Base-by-base conservation (phyloP, 2,329 filamentous ascomycete species). In the Piedraia hortae region DNA sequence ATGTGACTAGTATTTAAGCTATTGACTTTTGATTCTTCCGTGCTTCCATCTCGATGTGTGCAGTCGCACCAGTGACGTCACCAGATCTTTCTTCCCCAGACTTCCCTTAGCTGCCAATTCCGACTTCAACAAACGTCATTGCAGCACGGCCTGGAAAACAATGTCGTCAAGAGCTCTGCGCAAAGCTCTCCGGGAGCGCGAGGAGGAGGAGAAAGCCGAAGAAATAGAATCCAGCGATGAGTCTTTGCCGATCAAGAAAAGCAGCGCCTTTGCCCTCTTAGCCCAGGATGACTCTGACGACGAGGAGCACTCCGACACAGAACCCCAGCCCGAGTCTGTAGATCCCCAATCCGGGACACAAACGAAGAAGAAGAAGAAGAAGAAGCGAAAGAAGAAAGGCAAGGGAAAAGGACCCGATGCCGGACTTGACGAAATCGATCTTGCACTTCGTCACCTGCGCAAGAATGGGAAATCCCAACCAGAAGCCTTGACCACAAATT, bases 141-240 rank as follows among this genome's bases (percentile, higher is more conserved):
- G n/a, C n/a, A n/a, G n/a, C n/a, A n/a, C n/a, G n/a, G n/a, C n/a
- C n/a, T n/a, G n/a, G n/a, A n/a, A 17, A 17, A 7, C 7, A 17
- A 70, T 71, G 64, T 69, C 64, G 19, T 62, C 62, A 10, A 56
- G 65, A 31, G 63, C 64, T n/a, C 44, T 71, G 24, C 54, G 64
- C 12, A 63, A 63, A 37, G 52, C 63, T 24, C 62, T 67, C 38
- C 55, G 55, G 30, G 59, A 65, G 47, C 54, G 54, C 26, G 62
- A 64, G 36, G 54, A 59, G 38, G 53, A 55, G 35, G 49, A 54
- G 31, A 50, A 53, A 30, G 44, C 53, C 13, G 39, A 45, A 21
- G 41, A 49, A 21, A 31, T 15, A 10, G 38, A 24, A 9, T 38
- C 45, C 14, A 38, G 43, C 7, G 44, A 44, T 22, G 42, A 50